Evolutionary conservation across 495 filamentous ascomycete species (phyloP), one percentile per base, ranked within the genome.

Genomic region (Beverwykella pulmonaria): DNA sequence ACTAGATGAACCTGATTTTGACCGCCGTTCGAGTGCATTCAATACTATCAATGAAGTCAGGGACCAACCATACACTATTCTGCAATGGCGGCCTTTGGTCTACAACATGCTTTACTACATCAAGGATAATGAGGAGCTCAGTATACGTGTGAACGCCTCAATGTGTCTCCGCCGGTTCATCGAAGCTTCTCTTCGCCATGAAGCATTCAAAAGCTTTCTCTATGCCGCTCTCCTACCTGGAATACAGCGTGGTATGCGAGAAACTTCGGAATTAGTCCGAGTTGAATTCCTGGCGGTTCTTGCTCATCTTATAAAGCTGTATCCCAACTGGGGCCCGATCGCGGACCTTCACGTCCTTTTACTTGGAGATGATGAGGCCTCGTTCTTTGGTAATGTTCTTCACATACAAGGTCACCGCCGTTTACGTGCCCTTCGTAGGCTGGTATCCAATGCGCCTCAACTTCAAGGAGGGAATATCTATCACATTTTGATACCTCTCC

Each of bases 81-180:
- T 84, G 63, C 89, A 96, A 71, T 99, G 94, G 95, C 82, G 85
- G 61, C 93, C 95, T n/a, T 79, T 98, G 30, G 74, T 98, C 1
- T 89, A 88, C 77, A 98, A 98, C 72, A 87, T 96, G 83, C 81
- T 97, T 1, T 97, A 86, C 77, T 93, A 88, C 71, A 87, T 96
- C 69, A 89, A 86, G 70, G 88, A 95, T 71, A 87, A 88, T 46
- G 92, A 97, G 54, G 94, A 99, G 71, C 83, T 94, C 57, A 88
- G 89, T 44, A 90, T 96, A 29, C 77, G 96, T 63, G 87, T 91
- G 3, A 97, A 91, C 72, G 90, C 95, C 12, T 89, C 92, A 0
- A 89, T 91, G 67, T 83, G 85, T 1, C 74, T 99, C 46, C 90
- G 88, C 71, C 82, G 88, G n/a, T 97, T 97, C 73, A 81, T 96